Evolutionary conservation across 257 asterid genomes (phyloP), one percentile per base, ranked within the genome.

Genomic region (Rubia yunnanensis): DNA sequence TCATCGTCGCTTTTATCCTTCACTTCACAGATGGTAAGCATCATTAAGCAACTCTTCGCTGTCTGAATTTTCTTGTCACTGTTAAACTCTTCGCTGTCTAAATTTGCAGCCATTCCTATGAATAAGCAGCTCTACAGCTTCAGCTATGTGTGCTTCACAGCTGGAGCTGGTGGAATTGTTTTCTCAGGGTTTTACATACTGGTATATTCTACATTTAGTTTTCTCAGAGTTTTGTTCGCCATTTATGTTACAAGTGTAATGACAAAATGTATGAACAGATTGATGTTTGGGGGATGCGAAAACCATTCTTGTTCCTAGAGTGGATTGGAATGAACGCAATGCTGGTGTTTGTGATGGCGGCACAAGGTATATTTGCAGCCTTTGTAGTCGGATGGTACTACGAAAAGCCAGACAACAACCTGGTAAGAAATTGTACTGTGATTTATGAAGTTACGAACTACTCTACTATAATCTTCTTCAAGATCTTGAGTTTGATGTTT

Each of bases 321-420:
- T 91, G 95, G 98, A 91, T 88, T 67, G 96, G 98, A 67, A 86
- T 91, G 98, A 88, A 88, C 9, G 95, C 96, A 7, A 91, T 88
- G 96, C 77, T 91, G 74, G 95, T 91, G 66, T 91, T 83, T n/a
- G 96, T 91, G 3, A 50, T 91, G 87, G 98, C 89, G 5, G 98
- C 98, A 58, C 84, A 88, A 69, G 92, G 95, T 10, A 88, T 86
- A 49, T 82, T 88, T 34, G 95, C 89, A 38, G 95, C 70, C 46
- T 88, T 91, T 48, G 46, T 91, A 15, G 86, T 88, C 50, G 98
- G 96, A 74, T 88, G 98, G 98, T 86, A 73, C 60, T 86, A 70
- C 50, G 68, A 88, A 72, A 52, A 77, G 27, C 70, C 85, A 2
- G 87, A 80, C 5, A 81, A 84, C 65, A 86, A 79, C 69, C 87